Evolutionary conservation across 805 yeast species (phyloP), one percentile per base, ranked within the genome.

Genomic region (Geotrichum ghanense): DNA sequence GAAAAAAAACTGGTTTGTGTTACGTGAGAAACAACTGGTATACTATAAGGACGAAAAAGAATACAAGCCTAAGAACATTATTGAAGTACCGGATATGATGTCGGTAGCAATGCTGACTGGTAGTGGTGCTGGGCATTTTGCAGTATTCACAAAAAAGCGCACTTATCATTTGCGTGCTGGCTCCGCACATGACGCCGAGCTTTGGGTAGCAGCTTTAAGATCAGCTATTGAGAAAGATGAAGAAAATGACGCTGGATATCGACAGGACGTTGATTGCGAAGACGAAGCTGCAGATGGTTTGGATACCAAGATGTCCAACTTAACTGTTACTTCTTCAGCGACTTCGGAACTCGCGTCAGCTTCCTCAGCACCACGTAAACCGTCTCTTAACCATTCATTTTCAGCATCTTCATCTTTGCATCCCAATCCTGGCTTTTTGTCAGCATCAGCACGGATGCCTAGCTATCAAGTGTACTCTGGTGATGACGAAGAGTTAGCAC

Each of bases 11-110:
- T 63, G 67, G 67, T 62, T 61, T 26, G 67, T 63, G 4, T 52
- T 64, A 10, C 50, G 68, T n/a, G 57, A 55, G 3, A 47, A 52
- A 26, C 63, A 56, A 46, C 53, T 63, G 21, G 49, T 64, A 2
- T 59, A 52, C 45, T 63, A 63, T 50, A 63, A 63, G 47, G 66
- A 63, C 43, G 65, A 63, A 43, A 47, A 58, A 35, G 67, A 63
- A 45, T 63, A 64, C 50, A 58, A 63, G 51, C 62, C 61, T 3
- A 52, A 55, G 43, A 52, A 53, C 14, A 55, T 62, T 17, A 53
- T 62, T 12, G 52, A 59, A 5, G 50, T 58, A 2, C 53, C 55
- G 26, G 65, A 63, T 27, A 60, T 63, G 44, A 56, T 56, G 58
- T 53, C 63, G 5, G 67, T 63, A 14, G 61, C 63, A 2, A 49